phyloP scores from a whole-genome alignment of 495 filamentous ascomycete genomes.

The Podospora comata region DNA sequence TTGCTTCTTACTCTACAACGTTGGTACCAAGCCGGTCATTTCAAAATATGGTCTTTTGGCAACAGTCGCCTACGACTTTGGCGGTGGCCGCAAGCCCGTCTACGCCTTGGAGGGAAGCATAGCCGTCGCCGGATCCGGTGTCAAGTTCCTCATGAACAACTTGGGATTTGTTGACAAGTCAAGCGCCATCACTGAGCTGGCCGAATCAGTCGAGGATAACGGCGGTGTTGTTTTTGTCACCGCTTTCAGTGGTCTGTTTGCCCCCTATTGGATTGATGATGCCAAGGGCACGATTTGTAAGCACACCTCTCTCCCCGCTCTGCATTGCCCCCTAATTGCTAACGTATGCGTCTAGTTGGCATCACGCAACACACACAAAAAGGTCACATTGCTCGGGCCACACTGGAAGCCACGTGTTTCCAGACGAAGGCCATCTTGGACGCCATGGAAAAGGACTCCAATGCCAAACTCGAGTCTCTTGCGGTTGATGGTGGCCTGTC shows the following conservation, averaged over 20 bases:
- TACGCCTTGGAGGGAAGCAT: conserved; percentile 94
- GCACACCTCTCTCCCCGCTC: background rate
- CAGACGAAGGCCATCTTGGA: conserved; percentile 93
- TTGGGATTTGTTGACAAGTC: conserved; percentile 77
- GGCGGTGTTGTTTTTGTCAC: conserved; percentile 94
- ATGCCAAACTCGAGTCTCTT: conserved; percentile 69
- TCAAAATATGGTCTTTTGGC: conserved; percentile 84
- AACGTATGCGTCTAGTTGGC: conserved; percentile 46
- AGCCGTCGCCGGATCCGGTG: conserved; percentile 83
- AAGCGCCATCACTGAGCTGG: conserved; percentile 76
- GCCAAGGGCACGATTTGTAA: conserved; percentile 77
- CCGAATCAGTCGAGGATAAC: conserved; percentile 77
- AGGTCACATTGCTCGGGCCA: conserved; percentile 90
- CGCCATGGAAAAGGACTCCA: conserved; percentile 90
- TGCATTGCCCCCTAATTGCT: background rate
- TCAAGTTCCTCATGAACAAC: conserved; percentile 90
- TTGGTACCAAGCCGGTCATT: conserved; percentile 84
- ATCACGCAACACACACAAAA: conserved; percentile 88
- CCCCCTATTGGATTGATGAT: conserved; percentile 98
- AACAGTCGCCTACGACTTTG: conserved; percentile 86
- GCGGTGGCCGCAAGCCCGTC: conserved; percentile 65
- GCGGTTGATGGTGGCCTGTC: conserved; percentile 95
- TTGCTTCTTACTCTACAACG: conserved; percentile 93
- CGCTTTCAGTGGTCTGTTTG: conserved; percentile 92
- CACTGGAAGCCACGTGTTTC: conserved; percentile 91